Evolutionary conservation across 2,329 filamentous ascomycete genomes (phyloP), one percentile per base, ranked within the genome.

Genomic region (Colletotrichum incanum): DNA sequence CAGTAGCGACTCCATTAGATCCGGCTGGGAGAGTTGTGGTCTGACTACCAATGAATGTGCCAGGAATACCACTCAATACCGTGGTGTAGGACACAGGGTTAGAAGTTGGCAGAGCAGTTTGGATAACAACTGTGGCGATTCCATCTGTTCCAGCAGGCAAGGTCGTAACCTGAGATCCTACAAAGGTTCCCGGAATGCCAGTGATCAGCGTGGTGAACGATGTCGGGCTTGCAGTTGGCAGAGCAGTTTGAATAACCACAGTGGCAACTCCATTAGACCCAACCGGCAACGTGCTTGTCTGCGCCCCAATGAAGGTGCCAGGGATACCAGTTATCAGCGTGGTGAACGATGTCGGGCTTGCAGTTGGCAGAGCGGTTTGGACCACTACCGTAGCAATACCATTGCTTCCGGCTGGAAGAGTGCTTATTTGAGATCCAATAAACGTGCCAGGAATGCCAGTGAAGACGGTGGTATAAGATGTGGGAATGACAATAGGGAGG

Each of bases 401-500:
- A 4, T 71, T 43, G n/a, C n/a, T 14, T 8, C 67, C 67, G 7
- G n/a, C 47, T 5, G 67, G 63, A 5, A 71, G 39, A 3, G 67
- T 71, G 7, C 37, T 67, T 18, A 55, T 41, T 5, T 31, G 39
- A 2, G 55, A 18, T 5, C 62, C 67, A 5, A 28, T 16, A 12
- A 71, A 71, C 1, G 60, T 69, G 16, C 62, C 67, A 1, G 67
- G 62, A 9, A 71, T 20, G 9, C 67, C 67, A 16, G 39, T 45
- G 45, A 52, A 49, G 1, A 63, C 2, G 4, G 60, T 63, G 1
- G 60, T 63, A 12, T 31, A 61, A 3, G 58, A 47, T 5, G 67
- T 49, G 9, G 67, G 55, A 18, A 50, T 31, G 11, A 26, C 43
- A 11, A 31, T 61, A 11, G 59, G 28, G 4, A 61, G 18, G 7